Evolutionary conservation across 306 rosid species (phyloP).

Genomic region (Cucurbita maxima): DNA sequence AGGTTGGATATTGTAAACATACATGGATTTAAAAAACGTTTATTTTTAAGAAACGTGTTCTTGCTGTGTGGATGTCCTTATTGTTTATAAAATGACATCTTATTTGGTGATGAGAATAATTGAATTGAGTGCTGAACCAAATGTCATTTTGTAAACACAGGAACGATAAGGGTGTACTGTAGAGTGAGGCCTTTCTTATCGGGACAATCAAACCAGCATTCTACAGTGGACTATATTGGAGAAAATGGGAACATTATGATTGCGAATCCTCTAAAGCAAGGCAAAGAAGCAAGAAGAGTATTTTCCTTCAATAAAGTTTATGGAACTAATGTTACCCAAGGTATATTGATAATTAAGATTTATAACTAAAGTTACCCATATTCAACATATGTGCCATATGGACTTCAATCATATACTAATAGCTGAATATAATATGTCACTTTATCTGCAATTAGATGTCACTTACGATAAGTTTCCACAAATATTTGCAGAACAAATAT

Average conservation of each 20-base stretch:
- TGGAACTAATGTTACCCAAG: slow-evolving; percentile 78
- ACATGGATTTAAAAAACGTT: neutral
- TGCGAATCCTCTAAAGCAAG: slow-evolving; percentile 74
- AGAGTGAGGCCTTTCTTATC: slow-evolving; percentile 84
- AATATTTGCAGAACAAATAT: slow-evolving; percentile 73
- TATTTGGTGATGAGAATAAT: neutral
- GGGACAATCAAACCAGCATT: slow-evolving; percentile 52
- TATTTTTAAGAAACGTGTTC: neutral
- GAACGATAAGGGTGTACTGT: slow-evolving; percentile 85
- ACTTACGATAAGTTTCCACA: slow-evolving; percentile 9
- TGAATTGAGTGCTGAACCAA: neutral
- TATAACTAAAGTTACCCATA: slow-evolving; percentile 49
- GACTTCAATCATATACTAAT: neutral
- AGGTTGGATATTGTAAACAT: neutral
- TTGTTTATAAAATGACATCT: neutral
- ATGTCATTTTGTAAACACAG: slow-evolving; percentile 24
- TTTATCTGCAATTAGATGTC: slow-evolving; percentile 2
- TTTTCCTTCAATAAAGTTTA: slow-evolving; percentile 89
- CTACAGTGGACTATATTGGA: slow-evolving; percentile 82
- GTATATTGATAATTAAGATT: slow-evolving; percentile 18
- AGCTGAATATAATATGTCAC: neutral
- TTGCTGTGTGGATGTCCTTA: neutral
- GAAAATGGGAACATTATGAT: slow-evolving; percentile 93
- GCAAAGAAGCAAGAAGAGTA: slow-evolving; percentile 71
- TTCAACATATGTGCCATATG: neutral